These are phyloP conservation scores for Phaeomoniella chlamydospora DNA, from an alignment of 2,329 filamentous ascomycete genomes.

Conservation along the genomic window DNA sequence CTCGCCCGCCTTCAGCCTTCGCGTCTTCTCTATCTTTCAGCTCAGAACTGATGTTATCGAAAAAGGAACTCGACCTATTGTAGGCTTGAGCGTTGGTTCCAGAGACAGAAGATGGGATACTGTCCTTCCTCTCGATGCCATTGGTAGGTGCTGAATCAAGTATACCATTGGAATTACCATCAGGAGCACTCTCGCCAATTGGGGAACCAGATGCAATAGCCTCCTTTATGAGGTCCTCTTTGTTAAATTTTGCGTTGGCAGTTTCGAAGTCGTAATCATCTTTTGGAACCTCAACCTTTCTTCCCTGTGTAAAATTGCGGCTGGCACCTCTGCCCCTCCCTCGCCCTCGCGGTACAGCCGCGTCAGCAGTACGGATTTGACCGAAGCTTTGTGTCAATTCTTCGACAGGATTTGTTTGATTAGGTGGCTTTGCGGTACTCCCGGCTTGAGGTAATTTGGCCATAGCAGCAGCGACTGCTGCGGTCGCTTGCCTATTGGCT, in stretches of 20 bases:
- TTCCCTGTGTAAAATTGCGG: slow-evolving; percentile 27
- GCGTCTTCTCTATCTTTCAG: slow-evolving; percentile 74
- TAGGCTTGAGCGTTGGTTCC: slow-evolving; percentile 43
- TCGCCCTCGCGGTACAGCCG: slow-evolving; percentile 23
- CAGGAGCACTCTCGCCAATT: slow-evolving; percentile 31
- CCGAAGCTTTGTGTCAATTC: slow-evolving; percentile 28
- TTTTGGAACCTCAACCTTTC: slow-evolving; percentile 75
- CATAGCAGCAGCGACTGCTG: slow-evolving; percentile 36
- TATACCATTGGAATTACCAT: slow-evolving; percentile 29
- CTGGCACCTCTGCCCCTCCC: slow-evolving; percentile 30
- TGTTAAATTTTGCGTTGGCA: slow-evolving; percentile 78
- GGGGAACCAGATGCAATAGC: slow-evolving; percentile 68
- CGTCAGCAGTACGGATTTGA: slow-evolving; percentile 28
- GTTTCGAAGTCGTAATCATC: slow-evolving; percentile 86
- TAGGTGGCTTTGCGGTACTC: slow-evolving; percentile 12
- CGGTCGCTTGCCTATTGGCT: slow-evolving; percentile 32
- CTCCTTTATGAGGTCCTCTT: slow-evolving; percentile 77
- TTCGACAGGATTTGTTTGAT: slow-evolving; percentile 23
- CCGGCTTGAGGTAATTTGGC: slow-evolving; percentile 25
- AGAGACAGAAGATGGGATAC: slow-evolving; percentile 2
- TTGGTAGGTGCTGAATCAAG: slow-evolving; percentile 20
- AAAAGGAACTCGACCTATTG: slow-evolving; percentile 83
- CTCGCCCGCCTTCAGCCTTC: slow-evolving; percentile 50
- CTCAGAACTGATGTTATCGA: slow-evolving; percentile 96
- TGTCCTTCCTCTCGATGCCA: slow-evolving; percentile 11